These are phyloP conservation scores for Metarhizium brunneum DNA, from an alignment of 2,329 filamentous ascomycete genomes.

Conservation along the genomic window DNA sequence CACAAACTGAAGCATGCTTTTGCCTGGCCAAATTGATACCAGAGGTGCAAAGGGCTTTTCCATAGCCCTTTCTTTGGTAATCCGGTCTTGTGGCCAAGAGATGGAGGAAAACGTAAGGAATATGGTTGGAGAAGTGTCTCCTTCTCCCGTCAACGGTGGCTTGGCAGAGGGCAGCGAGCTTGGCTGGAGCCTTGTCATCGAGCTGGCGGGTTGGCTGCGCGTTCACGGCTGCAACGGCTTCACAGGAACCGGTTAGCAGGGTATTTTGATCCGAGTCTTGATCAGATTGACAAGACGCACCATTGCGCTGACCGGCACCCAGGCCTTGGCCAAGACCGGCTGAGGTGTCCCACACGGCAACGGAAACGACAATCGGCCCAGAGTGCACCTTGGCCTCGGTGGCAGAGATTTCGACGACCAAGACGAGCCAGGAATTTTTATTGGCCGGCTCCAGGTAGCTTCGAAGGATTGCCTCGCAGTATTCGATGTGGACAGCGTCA, in stretches of 20 bases:
- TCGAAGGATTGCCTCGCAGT: neutral
- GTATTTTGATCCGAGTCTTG: no score
- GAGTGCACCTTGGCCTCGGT: neutral
- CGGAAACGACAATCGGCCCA: slow-evolving; percentile 6
- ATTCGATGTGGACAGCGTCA: neutral
- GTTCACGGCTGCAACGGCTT: no score
- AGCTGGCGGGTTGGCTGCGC: no score
- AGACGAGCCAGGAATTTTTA: slow-evolving; percentile 1
- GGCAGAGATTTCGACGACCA: slow-evolving; percentile 8
- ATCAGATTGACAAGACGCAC: neutral
- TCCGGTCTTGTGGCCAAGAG: slow-evolving; percentile 9
- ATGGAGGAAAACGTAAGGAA: slow-evolving; percentile 7
- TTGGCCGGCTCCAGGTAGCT: slow-evolving; percentile 3
- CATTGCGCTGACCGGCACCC: neutral
- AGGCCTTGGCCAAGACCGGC: neutral
- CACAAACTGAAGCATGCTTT: no score
- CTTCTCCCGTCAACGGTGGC: neutral
- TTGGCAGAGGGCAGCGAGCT: neutral
- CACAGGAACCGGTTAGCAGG: no score
- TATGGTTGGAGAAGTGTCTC: slow-evolving; percentile 1
- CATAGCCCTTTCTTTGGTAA: slow-evolving; percentile 9
- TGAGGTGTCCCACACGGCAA: slow-evolving; percentile 9
- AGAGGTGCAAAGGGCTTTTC: slow-evolving; percentile 6
- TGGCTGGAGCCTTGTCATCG: neutral
- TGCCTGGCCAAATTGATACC: no score